Percentiles rank a stretch among this genome's conserved stretches.
Evolutionary conservation across 208 protist species (phyloP).

Genomic region (Wallacemonas sp.): DNA sequence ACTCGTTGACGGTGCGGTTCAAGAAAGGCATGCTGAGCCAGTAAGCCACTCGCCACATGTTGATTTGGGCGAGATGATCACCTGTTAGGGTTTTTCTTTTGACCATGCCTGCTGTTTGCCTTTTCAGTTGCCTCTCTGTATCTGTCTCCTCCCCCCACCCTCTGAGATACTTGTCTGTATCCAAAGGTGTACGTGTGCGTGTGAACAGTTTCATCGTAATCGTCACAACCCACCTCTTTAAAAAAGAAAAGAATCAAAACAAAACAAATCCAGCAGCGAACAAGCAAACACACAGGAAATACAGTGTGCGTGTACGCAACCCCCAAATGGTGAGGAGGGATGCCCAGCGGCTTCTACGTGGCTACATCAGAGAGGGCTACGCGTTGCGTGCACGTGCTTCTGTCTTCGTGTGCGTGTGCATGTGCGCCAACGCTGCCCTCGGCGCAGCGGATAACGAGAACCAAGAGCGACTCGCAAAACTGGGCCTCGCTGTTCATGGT

Average conservation of each 20-base stretch:
- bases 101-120: too few species aligned
- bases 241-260: not conserved
- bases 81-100: too few species aligned
- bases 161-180: not conserved
- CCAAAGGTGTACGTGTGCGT: not conserved
- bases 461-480: too few species aligned
- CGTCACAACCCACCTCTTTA: not conserved
- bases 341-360: too few species aligned
- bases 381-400: not conserved
- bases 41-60: not conserved
- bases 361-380: too few species aligned
- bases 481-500: too few species aligned
- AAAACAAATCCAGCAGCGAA: not conserved
- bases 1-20: conserved; percentile 71
- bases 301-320: not conserved
- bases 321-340: too few species aligned
- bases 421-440: too few species aligned
- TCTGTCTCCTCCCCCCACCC: not conserved
- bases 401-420: not conserved
- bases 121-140: conserved; percentile 2
- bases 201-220: not conserved
- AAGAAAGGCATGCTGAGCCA: conserved; percentile 59
- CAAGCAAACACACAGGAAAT: not conserved
- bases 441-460: too few species aligned
- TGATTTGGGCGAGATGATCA: not conserved